Conservation (phyloP, 306 rosid genomes). For the Quercus gilva region DNA sequence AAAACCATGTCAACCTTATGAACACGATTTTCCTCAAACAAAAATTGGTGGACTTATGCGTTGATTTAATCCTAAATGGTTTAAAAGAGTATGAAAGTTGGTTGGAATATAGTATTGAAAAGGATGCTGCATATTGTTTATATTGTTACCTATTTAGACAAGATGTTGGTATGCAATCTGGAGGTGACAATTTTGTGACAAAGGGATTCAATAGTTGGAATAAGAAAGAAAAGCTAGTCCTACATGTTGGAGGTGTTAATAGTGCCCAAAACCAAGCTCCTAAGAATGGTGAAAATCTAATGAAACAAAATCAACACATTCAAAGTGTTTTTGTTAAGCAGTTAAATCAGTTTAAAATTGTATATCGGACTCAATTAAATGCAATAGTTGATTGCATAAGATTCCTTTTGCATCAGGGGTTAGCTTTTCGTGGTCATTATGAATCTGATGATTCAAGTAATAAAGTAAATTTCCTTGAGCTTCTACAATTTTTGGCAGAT, state of each 20-base stretch:
- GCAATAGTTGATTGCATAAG: too few species aligned
- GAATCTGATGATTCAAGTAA: too few species aligned
- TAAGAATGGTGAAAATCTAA: neutral
- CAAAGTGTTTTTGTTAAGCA: too few species aligned
- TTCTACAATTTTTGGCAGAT: too few species aligned
- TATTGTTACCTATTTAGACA: neutral
- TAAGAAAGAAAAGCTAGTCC: neutral
- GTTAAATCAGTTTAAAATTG: neutral
- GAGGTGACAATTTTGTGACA: neutral
- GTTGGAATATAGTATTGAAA: neutral
- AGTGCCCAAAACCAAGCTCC: neutral
- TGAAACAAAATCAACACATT: neutral
- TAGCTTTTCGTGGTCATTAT: too few species aligned
- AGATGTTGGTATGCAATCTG: neutral
- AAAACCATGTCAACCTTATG: neutral
- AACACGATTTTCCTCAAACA: neutral
- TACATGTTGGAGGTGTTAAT: neutral
- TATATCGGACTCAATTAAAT: too few species aligned
- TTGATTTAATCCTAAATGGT: neutral
- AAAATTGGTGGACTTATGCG: neutral
- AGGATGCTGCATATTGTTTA: neutral
- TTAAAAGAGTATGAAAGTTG: neutral
- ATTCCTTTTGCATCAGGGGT: too few species aligned
- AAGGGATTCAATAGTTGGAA: neutral
- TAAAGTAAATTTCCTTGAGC: too few species aligned